Percentiles rank a stretch among this genome's conserved stretches.
phyloP scores from a whole-genome alignment of 495 filamentous ascomycete genomes.

The Penicillium paxilli region DNA sequence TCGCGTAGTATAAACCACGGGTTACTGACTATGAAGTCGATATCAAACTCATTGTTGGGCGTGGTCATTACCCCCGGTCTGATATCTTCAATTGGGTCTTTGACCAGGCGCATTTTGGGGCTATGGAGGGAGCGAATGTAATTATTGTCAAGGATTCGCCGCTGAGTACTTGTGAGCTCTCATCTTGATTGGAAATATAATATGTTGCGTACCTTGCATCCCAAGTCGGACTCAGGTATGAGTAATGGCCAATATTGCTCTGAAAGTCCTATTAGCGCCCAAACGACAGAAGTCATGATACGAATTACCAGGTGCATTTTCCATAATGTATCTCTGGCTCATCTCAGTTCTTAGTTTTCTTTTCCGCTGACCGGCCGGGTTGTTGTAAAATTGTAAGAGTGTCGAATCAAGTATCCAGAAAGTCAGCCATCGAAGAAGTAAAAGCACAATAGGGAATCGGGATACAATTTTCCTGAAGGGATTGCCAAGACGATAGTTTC shows the following conservation, averaged over 20 bases:
- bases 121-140: constrained; percentile 2
- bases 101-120: not conserved
- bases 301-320: not conserved
- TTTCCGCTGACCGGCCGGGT: not conserved
- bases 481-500: not conserved
- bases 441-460: not conserved
- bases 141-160: constrained; percentile 4
- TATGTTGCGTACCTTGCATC: not conserved
- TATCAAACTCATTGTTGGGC: not conserved
- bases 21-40: not conserved
- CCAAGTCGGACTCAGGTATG: not conserved
- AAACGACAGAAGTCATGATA: not conserved
- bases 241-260: constrained; percentile 5
- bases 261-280: not conserved
- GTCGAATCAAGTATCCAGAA: constrained; percentile 3
- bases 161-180: not conserved
- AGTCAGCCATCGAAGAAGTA: constrained; percentile 1
- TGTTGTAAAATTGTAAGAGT: constrained; percentile 5
- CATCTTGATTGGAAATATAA: not conserved
- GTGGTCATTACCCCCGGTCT: not conserved
- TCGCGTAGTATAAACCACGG: not conserved
- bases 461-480: too few species aligned
- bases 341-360: not conserved
- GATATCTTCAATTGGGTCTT: not conserved
- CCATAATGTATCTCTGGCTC: not conserved